A percentile compares a stretch with the other conserved stretches of the same genome.
Evolutionary conservation across 176 grass and related monocot genomes (phyloP).

Genomic region (Panicum miliaceum): DNA sequence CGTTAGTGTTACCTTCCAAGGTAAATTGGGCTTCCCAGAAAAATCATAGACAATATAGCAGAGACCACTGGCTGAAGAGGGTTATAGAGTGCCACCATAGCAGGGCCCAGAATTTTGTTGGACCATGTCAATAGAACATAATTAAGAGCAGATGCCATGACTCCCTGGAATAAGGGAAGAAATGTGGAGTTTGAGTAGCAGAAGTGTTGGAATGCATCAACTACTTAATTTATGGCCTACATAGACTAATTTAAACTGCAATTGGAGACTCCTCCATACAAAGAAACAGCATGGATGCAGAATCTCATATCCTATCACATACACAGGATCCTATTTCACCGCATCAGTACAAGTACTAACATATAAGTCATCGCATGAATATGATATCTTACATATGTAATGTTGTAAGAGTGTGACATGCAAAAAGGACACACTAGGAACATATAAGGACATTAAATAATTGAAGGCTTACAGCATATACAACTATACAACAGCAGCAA

Average conservation of each 20-base stretch:
- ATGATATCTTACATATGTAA: not conserved
- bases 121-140: constrained; percentile 87
- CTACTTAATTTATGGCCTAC: not conserved
- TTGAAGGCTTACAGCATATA: constrained; percentile 80
- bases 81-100: constrained; percentile 85
- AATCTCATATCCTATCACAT: constrained; percentile 27
- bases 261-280: not conserved
- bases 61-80: constrained; percentile 85
- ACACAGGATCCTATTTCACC: not conserved
- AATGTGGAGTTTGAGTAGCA: not conserved
- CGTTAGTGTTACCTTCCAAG: constrained; percentile 67
- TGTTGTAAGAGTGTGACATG: not conserved
- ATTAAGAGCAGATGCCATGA: constrained; percentile 85
- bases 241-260: constrained; percentile 33
- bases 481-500: constrained; percentile 80
- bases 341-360: not conserved
- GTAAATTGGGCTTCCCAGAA: constrained; percentile 90
- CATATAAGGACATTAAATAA: constrained; percentile 15
- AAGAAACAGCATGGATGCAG: constrained; percentile 23
- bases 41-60: constrained; percentile 75
- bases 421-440: not conserved
- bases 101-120: constrained; percentile 91
- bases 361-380: not conserved
- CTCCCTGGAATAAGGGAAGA: constrained; percentile 55
- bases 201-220: not conserved